Conservation (phyloP, 768 basidiomycete genomes). For the Glaciozyma martinii region DNA sequence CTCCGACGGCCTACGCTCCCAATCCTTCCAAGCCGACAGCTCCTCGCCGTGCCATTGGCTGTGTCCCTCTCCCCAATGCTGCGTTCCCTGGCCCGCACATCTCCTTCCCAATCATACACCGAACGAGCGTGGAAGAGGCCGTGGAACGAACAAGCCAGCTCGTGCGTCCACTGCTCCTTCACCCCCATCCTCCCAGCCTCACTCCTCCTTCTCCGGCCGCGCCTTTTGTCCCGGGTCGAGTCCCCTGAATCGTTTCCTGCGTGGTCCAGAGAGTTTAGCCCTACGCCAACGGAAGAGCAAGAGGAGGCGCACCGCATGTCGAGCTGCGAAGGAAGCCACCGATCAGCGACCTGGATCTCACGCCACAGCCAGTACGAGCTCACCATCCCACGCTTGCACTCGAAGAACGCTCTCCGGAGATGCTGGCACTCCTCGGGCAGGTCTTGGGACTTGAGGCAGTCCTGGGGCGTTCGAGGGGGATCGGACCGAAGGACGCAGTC, state of each 20-base stretch:
- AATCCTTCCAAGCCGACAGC: background rate
- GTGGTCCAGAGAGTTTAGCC: background rate
- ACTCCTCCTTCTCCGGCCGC: background rate
- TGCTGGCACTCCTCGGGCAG: conserved; percentile 72
- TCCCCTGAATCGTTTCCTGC: conserved; percentile 31
- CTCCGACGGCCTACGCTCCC: background rate
- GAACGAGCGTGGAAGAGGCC: too few species aligned
- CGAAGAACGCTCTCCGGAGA: conserved; percentile 70
- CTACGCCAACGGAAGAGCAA: too few species aligned
- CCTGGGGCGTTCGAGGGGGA: conserved; percentile 50
- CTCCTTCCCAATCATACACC: too few species aligned
- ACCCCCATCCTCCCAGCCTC: too few species aligned
- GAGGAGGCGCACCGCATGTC: conserved; percentile 22
- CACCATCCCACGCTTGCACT: conserved; percentile 64
- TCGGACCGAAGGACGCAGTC: conserved; percentile 79
- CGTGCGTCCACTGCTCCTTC: too few species aligned
- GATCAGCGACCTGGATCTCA: too few species aligned
- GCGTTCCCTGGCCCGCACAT: too few species aligned
- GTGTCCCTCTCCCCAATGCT: too few species aligned
- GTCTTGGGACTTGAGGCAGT: conserved; percentile 72
- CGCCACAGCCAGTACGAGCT: background rate
- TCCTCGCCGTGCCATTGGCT: too few species aligned
- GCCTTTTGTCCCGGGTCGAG: conserved; percentile 27
- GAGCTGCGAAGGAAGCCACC: conserved; percentile 6
- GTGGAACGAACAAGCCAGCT: too few species aligned